Percentiles rank a stretch among this genome's conserved stretches.
Evolutionary conservation across 768 basidiomycete genomes (phyloP).

Genomic region (Leccinum rimulosum): DNA sequence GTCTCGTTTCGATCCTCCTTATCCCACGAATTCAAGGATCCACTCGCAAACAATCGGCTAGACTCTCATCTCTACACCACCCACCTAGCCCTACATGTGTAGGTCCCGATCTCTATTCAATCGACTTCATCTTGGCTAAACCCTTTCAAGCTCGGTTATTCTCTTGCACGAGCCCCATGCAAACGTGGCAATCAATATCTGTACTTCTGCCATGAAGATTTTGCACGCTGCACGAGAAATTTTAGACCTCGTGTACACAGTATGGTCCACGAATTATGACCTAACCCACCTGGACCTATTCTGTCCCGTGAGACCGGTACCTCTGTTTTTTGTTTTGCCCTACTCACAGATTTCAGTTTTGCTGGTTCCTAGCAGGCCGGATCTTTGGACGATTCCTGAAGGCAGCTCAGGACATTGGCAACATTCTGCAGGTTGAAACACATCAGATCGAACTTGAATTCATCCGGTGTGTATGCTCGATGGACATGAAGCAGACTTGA

Average conservation of each 20-base stretch:
- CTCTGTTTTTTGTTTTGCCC: neutral
- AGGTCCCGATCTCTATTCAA: constrained; percentile 17
- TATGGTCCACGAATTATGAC: constrained; percentile 72
- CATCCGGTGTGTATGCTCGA: constrained; percentile 48
- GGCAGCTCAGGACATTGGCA: constrained; percentile 57
- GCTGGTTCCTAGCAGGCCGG: constrained; percentile 68
- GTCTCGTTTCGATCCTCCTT: constrained; percentile 57
- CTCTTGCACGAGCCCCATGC: constrained; percentile 78
- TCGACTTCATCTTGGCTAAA: constrained; percentile 36
- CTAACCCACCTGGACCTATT: constrained; percentile 69
- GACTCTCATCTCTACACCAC: constrained; percentile 56
- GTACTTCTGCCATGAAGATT: constrained; percentile 68
- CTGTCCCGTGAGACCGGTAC: constrained; percentile 49
- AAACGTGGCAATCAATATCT: constrained; percentile 52
- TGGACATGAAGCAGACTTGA: neutral
- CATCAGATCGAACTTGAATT: constrained; percentile 65
- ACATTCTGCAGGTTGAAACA: constrained; percentile 54
- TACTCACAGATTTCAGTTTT: constrained; percentile 41
- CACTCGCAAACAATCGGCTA: constrained; percentile 50
- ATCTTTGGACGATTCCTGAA: constrained; percentile 66
- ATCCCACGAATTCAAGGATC: constrained; percentile 52
- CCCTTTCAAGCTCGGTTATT: constrained; percentile 53
- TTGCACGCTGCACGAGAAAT: constrained; percentile 64
- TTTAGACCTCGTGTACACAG: constrained; percentile 61
- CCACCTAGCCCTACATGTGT: constrained; percentile 33